Base-by-base conservation (phyloP, 2,329 filamentous ascomycete genomes). In the Fusarium fujikuroi region DNA sequence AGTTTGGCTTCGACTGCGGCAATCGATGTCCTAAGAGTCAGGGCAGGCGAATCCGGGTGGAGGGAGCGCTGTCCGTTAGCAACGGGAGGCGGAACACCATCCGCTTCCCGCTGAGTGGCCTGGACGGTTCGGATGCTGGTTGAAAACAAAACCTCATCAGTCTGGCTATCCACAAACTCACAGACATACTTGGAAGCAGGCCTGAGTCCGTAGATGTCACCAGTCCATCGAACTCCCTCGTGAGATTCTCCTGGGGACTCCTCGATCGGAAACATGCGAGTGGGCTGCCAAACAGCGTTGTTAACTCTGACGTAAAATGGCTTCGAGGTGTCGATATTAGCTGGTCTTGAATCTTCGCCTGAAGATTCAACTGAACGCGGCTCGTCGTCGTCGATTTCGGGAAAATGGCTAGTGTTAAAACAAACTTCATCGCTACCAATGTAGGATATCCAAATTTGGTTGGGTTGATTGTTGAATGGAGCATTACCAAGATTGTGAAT, bases 241-340 rank as follows among this genome's bases (percentile, higher is more conserved):
- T 81, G 80, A 47, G 81, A 70, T 9, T 79, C 76, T 42, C 80
- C 79, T 11, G 80, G 75, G 21, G 71, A 70, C 50, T 82, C 78
- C 28, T 81, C 76, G 40, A 88, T 82, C 36, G 87, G 84, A 65
- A 88, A 87, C 77, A 95, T 94, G 74, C 92, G 88, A 16, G 92
- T 93, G 3, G 92, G 92, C 78, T 93, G 92, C 93, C 93, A 95
- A 69, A 91, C 88, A 15, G 92, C 92, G 57, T 93, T 91, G 81
- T 95, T 95, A 74, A 95, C 89, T 72, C 91, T 88, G 62, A 95
- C 92, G 79, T 91, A 94, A 79, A 95, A 95, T 9, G 93, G 93
- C 80, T 94, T 95, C 39, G 89, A 87, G 69, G 85, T 87, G 80
- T 94, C 91, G 60, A 92, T 88, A 7, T 87, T 88, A 19, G 87